Conservation (phyloP, 495 filamentous ascomycete genomes). For the Penicillium odoratum region DNA sequence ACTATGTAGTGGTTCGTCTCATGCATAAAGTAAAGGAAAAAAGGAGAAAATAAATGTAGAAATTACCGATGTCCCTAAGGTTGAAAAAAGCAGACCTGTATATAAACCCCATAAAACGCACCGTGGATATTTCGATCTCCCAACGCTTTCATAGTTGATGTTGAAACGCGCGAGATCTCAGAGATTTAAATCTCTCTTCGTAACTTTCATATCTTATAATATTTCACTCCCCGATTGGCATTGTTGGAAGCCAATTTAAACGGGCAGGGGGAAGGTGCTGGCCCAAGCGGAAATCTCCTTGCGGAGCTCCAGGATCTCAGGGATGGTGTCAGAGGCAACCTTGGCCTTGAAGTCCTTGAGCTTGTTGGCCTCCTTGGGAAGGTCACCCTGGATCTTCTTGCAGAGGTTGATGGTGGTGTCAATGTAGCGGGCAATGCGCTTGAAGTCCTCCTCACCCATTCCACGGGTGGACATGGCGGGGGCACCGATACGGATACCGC, state of each 20-base stretch:
- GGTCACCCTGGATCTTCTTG: constrained; percentile 75
- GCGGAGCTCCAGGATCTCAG: constrained; percentile 77
- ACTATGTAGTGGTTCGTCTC: constrained; percentile 33
- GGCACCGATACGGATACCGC: constrained; percentile 92
- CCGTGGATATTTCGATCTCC: constrained; percentile 28
- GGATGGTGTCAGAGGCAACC: constrained; percentile 72
- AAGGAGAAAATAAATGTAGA: constrained; percentile 14
- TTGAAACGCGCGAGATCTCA: constrained; percentile 30
- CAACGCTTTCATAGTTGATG: constrained; percentile 31
- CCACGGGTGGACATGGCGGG: constrained; percentile 97
- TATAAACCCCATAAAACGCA: constrained; percentile 46
- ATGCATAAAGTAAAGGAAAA: constrained; percentile 21
- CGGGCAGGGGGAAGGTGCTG: constrained; percentile 87
- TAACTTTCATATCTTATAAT: constrained; percentile 24
- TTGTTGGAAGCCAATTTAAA: constrained; percentile 43
- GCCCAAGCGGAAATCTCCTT: constrained; percentile 91
- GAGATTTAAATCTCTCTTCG: constrained; percentile 20
- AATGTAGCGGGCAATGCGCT: constrained; percentile 85
- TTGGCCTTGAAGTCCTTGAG: constrained; percentile 98
- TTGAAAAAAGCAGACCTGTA: constrained; percentile 51
- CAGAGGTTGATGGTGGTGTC: constrained; percentile 77
- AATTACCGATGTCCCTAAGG: constrained; percentile 46
- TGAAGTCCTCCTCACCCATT: constrained; percentile 91
- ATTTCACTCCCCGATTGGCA: constrained; percentile 5
- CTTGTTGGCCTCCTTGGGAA: constrained; percentile 98